Conservation (phyloP, 495 filamentous ascomycete species). For the Aspergillus saccharolyticus region DNA sequence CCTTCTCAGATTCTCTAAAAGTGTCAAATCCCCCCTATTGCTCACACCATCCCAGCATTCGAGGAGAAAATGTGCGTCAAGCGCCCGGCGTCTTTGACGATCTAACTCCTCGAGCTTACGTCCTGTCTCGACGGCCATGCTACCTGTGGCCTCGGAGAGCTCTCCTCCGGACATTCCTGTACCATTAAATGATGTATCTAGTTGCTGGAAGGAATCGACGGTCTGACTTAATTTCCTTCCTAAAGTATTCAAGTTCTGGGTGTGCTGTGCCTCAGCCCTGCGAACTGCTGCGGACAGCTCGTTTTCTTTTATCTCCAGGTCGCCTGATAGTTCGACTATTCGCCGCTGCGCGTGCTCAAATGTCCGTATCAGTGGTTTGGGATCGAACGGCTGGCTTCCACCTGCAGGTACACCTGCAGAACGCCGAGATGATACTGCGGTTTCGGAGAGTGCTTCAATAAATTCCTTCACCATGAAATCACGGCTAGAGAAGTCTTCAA, state of each 20-base stretch:
- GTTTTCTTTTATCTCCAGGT: slow-evolving; percentile 79
- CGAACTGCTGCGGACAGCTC: slow-evolving; percentile 85
- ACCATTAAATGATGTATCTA: slow-evolving; percentile 72
- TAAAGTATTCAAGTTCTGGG: slow-evolving; percentile 77
- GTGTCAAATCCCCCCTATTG: slow-evolving; percentile 73
- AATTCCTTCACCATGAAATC: slow-evolving; percentile 99
- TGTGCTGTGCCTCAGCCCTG: slow-evolving; percentile 86
- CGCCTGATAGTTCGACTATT: slow-evolving; percentile 74
- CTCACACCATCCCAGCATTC: slow-evolving; percentile 94
- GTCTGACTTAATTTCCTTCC: slow-evolving; percentile 85
- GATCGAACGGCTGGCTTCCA: slow-evolving; percentile 79
- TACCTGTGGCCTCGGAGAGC: slow-evolving; percentile 62
- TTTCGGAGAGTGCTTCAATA: slow-evolving; percentile 87
- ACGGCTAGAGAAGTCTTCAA: slow-evolving; percentile 77
- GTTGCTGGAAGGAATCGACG: slow-evolving; percentile 80
- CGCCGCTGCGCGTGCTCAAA: slow-evolving; percentile 85
- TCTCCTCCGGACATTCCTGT: slow-evolving; percentile 38
- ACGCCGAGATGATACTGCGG: slow-evolving; percentile 70
- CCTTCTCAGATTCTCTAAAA: slow-evolving; percentile 73
- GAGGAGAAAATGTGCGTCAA: slow-evolving; percentile 91
- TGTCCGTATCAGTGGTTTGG: slow-evolving; percentile 91
- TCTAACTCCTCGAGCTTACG: slow-evolving; percentile 91
- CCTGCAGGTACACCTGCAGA: slow-evolving; percentile 44
- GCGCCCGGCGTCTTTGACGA: slow-evolving; percentile 78
- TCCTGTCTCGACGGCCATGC: slow-evolving; percentile 90